These are phyloP conservation scores for Akanthomyces lecanii DNA, from an alignment of 2,329 filamentous ascomycete genomes.

Conservation along the genomic window DNA sequence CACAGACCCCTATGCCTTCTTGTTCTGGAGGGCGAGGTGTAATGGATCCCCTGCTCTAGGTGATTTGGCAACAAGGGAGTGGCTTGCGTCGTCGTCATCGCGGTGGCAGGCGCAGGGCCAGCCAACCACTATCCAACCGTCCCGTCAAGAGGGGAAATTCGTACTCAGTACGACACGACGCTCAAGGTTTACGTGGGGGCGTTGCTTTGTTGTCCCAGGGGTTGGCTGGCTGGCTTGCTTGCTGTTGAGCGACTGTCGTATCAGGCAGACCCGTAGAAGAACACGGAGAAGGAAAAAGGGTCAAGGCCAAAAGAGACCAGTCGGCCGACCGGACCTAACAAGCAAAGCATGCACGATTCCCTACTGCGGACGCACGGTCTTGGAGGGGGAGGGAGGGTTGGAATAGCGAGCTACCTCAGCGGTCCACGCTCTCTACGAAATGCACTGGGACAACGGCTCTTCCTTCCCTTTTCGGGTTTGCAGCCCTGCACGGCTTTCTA, in stretches of 20 bases:
- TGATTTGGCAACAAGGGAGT: neutral
- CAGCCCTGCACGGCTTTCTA: neutral
- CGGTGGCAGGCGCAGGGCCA: neutral
- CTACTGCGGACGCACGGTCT: neutral
- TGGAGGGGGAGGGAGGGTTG: neutral
- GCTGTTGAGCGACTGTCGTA: too few relatives aligned
- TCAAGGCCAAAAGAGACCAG: neutral
- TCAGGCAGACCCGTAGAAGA: too few relatives aligned
- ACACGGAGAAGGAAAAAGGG: neutral
- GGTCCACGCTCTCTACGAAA: neutral
- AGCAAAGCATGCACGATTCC: neutral
- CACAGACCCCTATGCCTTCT: too few relatives aligned
- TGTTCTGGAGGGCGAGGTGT: too few relatives aligned
- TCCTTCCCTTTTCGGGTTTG: neutral
- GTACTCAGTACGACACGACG: too few relatives aligned
- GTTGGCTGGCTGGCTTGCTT: too few relatives aligned
- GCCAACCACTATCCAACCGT: neutral
- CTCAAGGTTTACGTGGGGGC: too few relatives aligned
- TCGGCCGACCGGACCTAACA: neutral
- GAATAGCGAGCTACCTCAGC: neutral
- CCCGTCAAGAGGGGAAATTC: neutral
- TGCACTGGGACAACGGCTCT: too few relatives aligned
- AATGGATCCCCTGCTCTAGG: neutral
- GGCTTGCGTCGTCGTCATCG: neutral
- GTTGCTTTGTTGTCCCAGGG: too few relatives aligned